Evolutionary conservation across 768 basidiomycete species (phyloP), one percentile per base, ranked within the genome.

Genomic region (Myochromella boudieri): DNA sequence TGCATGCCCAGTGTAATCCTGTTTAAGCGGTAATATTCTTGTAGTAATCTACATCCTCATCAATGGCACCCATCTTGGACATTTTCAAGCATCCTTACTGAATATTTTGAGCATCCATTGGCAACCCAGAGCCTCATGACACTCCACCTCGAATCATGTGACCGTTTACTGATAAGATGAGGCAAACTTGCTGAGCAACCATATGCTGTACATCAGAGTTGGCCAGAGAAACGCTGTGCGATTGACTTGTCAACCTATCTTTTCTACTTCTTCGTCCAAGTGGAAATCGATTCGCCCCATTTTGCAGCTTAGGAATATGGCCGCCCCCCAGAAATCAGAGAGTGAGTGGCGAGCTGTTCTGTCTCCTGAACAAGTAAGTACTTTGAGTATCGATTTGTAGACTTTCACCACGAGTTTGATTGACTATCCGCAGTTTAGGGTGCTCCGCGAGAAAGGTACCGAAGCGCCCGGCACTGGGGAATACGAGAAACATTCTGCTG

Each of bases 401-500:
- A 6, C 24, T 42, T 27, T 11, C 26, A 15, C 6, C 22, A 22
- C 37, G 22, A 22, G 4, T 4, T 10, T 42, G 22, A 15, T 37
- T 24, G 14, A 22, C 44, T 21, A 28, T 31, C n/a, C n/a, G n/a
- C 18, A 95, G 92, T 97, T 97, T 68, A 78, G 84, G 46, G 74
- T 97, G 28, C 67, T 97, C 10, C 82, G 94, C 38, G 54, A 85
- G 71, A 95, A 97, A 67, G 93, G 89, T 15, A 97, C 95, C 1
- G 95, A 97, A 59, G 58, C 63, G 6, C 69, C 91, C 18, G 81
- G 84, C 2, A 88, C 84, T 2, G 91, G 89, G n/a, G 69, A 85
- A 60, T 94, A 90, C 62, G 81, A 95, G 52, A 76, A 92, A 45
- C 76, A 80, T 65, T 63, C 63, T 18, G 79, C 71, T 3, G 60